Evolutionary conservation across 1,284 basidiomycete species (phyloP).

Genomic region (Peniophora sp.): DNA sequence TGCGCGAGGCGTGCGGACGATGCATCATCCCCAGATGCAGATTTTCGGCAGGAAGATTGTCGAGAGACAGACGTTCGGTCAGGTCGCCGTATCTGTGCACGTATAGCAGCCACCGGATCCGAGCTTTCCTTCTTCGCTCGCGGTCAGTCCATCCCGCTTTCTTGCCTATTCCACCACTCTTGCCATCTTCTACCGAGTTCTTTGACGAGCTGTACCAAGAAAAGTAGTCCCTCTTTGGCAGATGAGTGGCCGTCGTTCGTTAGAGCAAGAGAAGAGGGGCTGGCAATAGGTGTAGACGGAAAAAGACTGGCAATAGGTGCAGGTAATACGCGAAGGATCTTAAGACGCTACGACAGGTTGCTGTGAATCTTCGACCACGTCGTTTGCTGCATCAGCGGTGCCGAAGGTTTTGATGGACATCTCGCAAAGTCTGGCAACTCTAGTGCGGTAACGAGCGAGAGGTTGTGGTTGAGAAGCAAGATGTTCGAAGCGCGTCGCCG

Average conservation of each 20-base stretch:
- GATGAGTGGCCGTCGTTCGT: conserved; percentile 60
- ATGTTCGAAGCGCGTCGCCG: no score
- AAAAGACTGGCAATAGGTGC: no score
- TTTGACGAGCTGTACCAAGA: conserved; percentile 59
- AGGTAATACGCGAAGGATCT: no score
- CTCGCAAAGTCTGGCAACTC: no score
- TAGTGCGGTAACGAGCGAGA: no score
- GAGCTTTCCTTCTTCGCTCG: conserved; percentile 56
- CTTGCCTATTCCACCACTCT: conserved; percentile 14
- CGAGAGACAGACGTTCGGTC: conserved; percentile 10
- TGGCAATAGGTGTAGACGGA: no score
- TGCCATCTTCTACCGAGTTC: conserved; percentile 17
- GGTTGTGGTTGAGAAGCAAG: no score
- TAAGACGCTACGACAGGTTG: no score
- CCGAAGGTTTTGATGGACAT: no score
- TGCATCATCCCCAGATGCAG: conserved; percentile 5
- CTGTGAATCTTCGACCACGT: no score
- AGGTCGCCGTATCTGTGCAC: conserved; percentile 45
- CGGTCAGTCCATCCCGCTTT: conserved; percentile 51
- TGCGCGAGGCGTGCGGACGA: conserved; percentile 42
- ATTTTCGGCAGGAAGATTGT: background rate
- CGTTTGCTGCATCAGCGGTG: no score
- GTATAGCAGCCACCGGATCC: conserved; percentile 70
- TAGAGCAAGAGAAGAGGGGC: conserved; percentile 27
- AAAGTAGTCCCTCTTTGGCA: conserved; percentile 58